These are phyloP conservation scores for Brassica napus DNA, from an alignment of 345 rosid species.

Conservation along the genomic window Da-Ae NC_063450.1:1055001-1055500, in stretches of 20 bases:
- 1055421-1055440: constrained; percentile 39
- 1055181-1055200: not conserved
- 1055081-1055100: not conserved
- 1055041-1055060: too few species aligned
- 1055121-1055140: not conserved
- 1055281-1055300: not conserved
- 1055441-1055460: constrained; percentile 35
- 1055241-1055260: not conserved
- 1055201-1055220: not conserved
- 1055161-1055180: not conserved
- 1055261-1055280: not conserved
- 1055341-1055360: not conserved
- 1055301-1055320: not conserved
- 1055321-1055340: not conserved
- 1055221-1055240: not conserved
- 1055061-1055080: too few species aligned
- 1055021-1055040: too few species aligned
- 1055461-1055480: not conserved
- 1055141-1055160: not conserved
- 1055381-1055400: constrained; percentile 25
- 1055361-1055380: constrained; percentile 13
- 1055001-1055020: too few species aligned
- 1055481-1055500: not conserved
- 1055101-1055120: not conserved
- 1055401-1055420: constrained; percentile 17